Evolutionary conservation across 805 yeast species (phyloP).

Genomic region (Suhomyces faveliae): DNA sequence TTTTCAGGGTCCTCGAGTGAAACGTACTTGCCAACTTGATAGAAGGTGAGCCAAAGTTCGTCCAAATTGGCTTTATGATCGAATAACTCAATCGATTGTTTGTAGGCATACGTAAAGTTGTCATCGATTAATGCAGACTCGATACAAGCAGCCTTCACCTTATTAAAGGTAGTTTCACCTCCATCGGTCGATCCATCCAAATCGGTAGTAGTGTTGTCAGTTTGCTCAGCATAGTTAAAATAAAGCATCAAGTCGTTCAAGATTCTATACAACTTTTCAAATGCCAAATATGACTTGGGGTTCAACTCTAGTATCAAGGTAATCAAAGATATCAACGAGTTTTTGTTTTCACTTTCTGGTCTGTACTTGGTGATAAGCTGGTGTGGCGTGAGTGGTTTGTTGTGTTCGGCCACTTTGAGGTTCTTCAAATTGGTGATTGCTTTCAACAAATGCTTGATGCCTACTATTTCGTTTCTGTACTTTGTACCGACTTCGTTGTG

Average conservation of each 20-base stretch:
- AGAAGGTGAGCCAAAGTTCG: slow-evolving; percentile 66
- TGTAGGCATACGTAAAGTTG: slow-evolving; percentile 60
- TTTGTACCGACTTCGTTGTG: not conserved
- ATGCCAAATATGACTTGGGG: slow-evolving; percentile 47
- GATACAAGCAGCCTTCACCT: slow-evolving; percentile 51
- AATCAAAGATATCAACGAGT: slow-evolving; percentile 36
- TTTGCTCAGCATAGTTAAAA: slow-evolving; percentile 21
- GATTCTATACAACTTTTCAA: slow-evolving; percentile 41
- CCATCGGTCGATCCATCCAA: not conserved
- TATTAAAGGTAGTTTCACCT: slow-evolving; percentile 21
- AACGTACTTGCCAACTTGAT: slow-evolving; percentile 63
- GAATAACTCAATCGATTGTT: slow-evolving; percentile 39
- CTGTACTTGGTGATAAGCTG: slow-evolving; percentile 5
- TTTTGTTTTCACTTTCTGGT: not conserved
- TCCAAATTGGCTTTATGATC: slow-evolving; percentile 22
- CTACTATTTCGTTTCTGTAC: slow-evolving; percentile 12
- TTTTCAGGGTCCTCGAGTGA: slow-evolving; percentile 21
- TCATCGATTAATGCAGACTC: slow-evolving; percentile 63
- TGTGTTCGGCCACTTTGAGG: slow-evolving; percentile 22
- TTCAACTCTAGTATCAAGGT: slow-evolving; percentile 53
- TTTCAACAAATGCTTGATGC: slow-evolving; percentile 35
- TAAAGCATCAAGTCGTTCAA: slow-evolving; percentile 42
- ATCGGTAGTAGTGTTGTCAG: not conserved
- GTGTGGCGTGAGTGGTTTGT: slow-evolving; percentile 7
- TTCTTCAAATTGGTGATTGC: slow-evolving; percentile 36